phyloP scores from a whole-genome alignment of 345 rosid genomes.

The Physaria fendleri region DNA sequence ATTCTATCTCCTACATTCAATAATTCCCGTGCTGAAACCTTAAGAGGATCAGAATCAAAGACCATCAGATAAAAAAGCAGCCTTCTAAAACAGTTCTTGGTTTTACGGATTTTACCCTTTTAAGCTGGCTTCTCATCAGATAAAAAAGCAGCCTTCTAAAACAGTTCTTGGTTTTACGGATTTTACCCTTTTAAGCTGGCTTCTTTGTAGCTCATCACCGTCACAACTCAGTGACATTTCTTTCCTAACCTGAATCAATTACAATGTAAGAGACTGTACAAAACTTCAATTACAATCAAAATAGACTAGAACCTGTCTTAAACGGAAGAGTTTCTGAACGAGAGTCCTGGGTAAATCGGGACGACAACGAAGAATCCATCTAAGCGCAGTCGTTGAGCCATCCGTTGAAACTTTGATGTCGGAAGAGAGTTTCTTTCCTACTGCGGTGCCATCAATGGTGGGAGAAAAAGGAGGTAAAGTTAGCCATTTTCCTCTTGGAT shows the following conservation, averaged over 20 bases:
- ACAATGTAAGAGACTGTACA: neutral
- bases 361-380: slow-evolving; percentile 80
- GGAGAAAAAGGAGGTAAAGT: slow-evolving; percentile 60
- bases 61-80: slow-evolving; percentile 22
- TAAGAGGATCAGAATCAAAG: slow-evolving; percentile 24
- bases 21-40: slow-evolving; percentile 78
- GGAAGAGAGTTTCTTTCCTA: slow-evolving; percentile 43
- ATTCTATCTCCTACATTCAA: slow-evolving; percentile 69
- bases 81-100: neutral
- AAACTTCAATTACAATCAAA: neutral
- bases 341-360: slow-evolving; percentile 80
- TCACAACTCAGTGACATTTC: slow-evolving; percentile 26
- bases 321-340: slow-evolving; percentile 79
- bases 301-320: slow-evolving; percentile 58
- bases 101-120: too few relatives aligned
- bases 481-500: slow-evolving; percentile 49
- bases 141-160: neutral
- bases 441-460: slow-evolving; percentile 33
- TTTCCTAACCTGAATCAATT: slow-evolving; percentile 56
- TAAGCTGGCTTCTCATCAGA: too few relatives aligned
- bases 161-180: too few relatives aligned
- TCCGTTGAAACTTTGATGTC: neutral
- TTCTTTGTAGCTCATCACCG: slow-evolving; percentile 33
- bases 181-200: slow-evolving; percentile 63
- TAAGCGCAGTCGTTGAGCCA: slow-evolving; percentile 54